These are phyloP conservation scores for Lodderomyces orthopsilosis DNA, from an alignment of 1,139 yeast species.

Conservation along the genomic window DNA sequence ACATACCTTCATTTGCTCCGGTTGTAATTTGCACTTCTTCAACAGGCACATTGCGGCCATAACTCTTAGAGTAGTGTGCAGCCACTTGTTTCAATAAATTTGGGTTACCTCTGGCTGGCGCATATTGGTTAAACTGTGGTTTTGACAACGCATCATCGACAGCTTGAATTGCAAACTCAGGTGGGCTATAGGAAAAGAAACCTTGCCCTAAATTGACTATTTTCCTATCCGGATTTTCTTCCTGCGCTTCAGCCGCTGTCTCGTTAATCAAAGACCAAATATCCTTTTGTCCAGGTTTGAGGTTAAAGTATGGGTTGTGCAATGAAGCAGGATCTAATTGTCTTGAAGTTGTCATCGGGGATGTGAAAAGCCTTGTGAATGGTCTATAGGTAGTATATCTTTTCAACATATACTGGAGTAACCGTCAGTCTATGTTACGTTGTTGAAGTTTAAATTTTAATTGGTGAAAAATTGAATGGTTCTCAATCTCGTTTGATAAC, in stretches of 20 bases:
- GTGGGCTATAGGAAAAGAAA: constrained; percentile 92
- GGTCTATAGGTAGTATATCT: not conserved
- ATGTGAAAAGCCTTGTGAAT: not conserved
- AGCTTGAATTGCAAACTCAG: constrained; percentile 80
- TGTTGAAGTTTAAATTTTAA: not conserved
- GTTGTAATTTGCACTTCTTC: constrained; percentile 80
- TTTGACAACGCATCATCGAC: constrained; percentile 71
- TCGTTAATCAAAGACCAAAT: constrained; percentile 95
- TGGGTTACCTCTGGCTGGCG: constrained; percentile 88
- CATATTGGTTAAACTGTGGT: constrained; percentile 83
- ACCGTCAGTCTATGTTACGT: not conserved
- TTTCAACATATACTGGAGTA: constrained; percentile 1
- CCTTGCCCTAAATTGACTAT: constrained; percentile 94
- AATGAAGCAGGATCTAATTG: constrained; percentile 20
- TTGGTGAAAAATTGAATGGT: not conserved
- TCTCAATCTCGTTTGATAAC: not conserved
- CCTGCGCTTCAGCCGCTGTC: constrained; percentile 77
- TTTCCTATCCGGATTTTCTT: constrained; percentile 56
- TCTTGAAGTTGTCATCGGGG: constrained; percentile 1
- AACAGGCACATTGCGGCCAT: constrained; percentile 57
- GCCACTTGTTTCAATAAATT: constrained; percentile 67
- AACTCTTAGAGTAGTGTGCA: constrained; percentile 65
- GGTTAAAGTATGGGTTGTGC: constrained; percentile 61
- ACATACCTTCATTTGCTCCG: constrained; percentile 96
- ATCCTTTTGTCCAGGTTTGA: constrained; percentile 65